Base-by-base conservation (phyloP, 257 asterid genomes). In the Verbena officinalis region DNA sequence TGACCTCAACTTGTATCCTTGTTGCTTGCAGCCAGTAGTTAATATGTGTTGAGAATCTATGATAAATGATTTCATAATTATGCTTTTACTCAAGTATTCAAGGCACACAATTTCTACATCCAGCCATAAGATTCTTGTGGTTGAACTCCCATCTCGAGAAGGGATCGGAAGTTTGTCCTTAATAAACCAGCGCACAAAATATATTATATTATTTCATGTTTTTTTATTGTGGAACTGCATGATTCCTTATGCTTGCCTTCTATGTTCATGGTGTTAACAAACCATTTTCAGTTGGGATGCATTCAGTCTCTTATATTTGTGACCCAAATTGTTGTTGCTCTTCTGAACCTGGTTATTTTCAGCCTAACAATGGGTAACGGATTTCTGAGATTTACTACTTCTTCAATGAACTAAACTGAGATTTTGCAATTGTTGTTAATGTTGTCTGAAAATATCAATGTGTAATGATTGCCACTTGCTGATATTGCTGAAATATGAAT, bases 301-400 rank as follows among this genome's bases (percentile, higher is more conserved):
- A 48, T 21, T 67, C 67, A 64, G 11, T 39, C 13, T 17, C 15
- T 53, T 59, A 71, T 52, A 17, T 55, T 52, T 40, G 23, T 50
- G 16, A 31, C 9, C 23, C 8, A 13, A 27, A 19, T 4, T 49
- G 24, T 65, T 53, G 49, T 62, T 3, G n/a, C n/a, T 57, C 22
- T 20, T 11, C 42, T 58, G 45, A 13, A 23, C 44, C 55, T 46
- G 58, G 51, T 23, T 56, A 40, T 8, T 38, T 39, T 40, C 36
- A 30, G 36, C 36, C 8, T 36, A 36, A 36, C 8, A 36, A 4
- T 2, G 4, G 40, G 40, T 44, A n/a, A 24, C 36, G 48, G 48
- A 49, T 24, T 21, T 44, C 44, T 30, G 40, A 34, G 24, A 55
- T 30, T 13, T 3, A 19, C 20, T 48, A 31, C 38, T 43, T 22